These are phyloP conservation scores for Solanum gracilifrons DNA, from an alignment of 257 asterid genomes.

Conservation along the genomic window DNA sequence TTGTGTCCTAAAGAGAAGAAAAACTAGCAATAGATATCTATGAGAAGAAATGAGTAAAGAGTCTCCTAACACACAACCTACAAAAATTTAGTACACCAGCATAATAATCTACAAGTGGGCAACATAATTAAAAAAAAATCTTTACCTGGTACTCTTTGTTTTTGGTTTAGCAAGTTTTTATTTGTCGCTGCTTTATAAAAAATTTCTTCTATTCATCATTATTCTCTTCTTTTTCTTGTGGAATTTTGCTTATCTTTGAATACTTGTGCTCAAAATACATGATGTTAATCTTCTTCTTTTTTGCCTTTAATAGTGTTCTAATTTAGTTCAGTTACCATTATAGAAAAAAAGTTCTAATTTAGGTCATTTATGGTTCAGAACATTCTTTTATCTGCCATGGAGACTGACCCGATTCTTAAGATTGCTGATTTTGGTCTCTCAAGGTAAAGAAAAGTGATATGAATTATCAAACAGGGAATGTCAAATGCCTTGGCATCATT, in stretches of 20 bases:
- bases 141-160: background rate
- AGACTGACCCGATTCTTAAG: constrained; percentile 27
- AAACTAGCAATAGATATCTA: background rate
- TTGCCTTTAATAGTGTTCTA: background rate
- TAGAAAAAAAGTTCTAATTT: background rate
- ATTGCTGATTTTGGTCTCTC: constrained; percentile 57
- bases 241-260: background rate
- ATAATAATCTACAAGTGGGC: background rate
- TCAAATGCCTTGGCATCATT: background rate
- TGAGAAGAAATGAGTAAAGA: background rate
- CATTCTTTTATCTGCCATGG: constrained; percentile 32
- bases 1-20: background rate
- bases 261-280: background rate
- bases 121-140: background rate
- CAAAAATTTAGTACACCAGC: background rate
- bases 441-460: constrained; percentile 17
- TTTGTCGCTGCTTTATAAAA: background rate
- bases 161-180: background rate
- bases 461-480: background rate
- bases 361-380: constrained; percentile 17
- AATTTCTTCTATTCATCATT: background rate
- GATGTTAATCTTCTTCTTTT: background rate
- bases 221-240: background rate
- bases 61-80: background rate
- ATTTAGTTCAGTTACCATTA: background rate